Evolutionary conservation across 768 basidiomycete genomes (phyloP), one percentile per base, ranked within the genome.

Genomic region (Pleurotus tuber-regium): DNA sequence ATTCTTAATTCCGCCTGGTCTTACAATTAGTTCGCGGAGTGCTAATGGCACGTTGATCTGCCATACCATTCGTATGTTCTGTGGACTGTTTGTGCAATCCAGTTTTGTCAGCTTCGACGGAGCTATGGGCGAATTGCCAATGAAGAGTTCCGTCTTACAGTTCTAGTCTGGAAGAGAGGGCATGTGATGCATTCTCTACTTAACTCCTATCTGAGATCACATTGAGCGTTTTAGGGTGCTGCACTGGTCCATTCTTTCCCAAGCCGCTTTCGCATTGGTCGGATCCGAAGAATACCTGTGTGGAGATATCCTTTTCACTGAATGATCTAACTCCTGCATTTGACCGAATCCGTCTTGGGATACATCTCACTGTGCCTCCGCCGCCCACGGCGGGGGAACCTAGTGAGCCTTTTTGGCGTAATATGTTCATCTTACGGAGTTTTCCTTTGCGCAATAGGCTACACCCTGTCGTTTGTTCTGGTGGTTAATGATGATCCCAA

Each of bases 1-100:
- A 30, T 48, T 48, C 46, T 48, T 44, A 44, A 28, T 30, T 44
- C 43, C 43, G 43, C 46, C 31, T 48, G 46, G 25, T 36, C 46
- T 16, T 48, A 35, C 46, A 48, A 48, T 48, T 48, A 48, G 29
- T 48, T 48, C 46, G 46, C 46, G 46, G 46, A 36, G 46, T 48
- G 46, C 28, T 48, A 12, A 19, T 19, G 14, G 16, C 21, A 25
- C 31, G 12, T 33, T 14, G 9, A 21, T 16, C 16, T 31, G 28
- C 35, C 31, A 38, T 18, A 33, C 31, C 43, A 25, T 44, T 44
- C 43, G 43, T n/a, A 44, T 23, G 19, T 30, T 48, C 19, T 31
- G 29, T 24, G 19, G 21, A 35, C 35, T 9, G 28, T 33, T 33
- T 48, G n/a, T n/a, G n/a, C n/a, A n/a, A n/a, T n/a, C n/a, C n/a